A percentile compares a stretch with the other conserved stretches of the same genome.
These are phyloP conservation scores for Millerozyma acaciae DNA, from an alignment of 805 yeast genomes.

Conservation along the genomic window DNA sequence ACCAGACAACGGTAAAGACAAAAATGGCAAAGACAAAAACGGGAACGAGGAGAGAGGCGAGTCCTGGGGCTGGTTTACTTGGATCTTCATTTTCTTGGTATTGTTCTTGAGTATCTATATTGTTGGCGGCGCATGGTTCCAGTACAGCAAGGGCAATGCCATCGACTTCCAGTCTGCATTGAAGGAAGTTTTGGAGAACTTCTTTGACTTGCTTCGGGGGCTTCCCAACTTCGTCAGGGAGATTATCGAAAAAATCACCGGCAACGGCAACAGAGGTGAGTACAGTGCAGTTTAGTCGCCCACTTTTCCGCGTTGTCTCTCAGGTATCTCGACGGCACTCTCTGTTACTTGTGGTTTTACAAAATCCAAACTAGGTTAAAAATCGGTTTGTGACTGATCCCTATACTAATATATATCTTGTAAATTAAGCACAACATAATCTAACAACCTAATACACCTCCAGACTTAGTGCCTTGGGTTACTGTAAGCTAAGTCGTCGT, in stretches of 20 bases:
- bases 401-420: no score
- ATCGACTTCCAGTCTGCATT: conserved; percentile 72
- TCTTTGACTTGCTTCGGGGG: conserved; percentile 52
- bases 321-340: no score
- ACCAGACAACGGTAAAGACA: conserved; percentile 16
- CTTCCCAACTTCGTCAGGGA: conserved; percentile 67
- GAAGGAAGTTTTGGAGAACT: conserved; percentile 67
- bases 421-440: no score
- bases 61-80: conserved; percentile 80
- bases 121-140: conserved; percentile 71
- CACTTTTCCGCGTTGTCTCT: no score
- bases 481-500: no score
- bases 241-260: conserved; percentile 62
- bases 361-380: no score
- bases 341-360: no score
- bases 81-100: conserved; percentile 73
- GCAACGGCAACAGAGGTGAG: conserved; percentile 70
- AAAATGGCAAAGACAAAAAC: conserved; percentile 10
- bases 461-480: no score
- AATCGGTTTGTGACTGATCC: no score
- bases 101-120: conserved; percentile 68
- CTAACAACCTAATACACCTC: no score
- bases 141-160: conserved; percentile 64
- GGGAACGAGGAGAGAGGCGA: conserved; percentile 29
- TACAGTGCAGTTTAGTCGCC: conserved; percentile 76